Evolutionary conservation across 2,329 filamentous ascomycete genomes (phyloP), one percentile per base, ranked within the genome.

Genomic region (Cladosporium austrohemisphaericum): DNA sequence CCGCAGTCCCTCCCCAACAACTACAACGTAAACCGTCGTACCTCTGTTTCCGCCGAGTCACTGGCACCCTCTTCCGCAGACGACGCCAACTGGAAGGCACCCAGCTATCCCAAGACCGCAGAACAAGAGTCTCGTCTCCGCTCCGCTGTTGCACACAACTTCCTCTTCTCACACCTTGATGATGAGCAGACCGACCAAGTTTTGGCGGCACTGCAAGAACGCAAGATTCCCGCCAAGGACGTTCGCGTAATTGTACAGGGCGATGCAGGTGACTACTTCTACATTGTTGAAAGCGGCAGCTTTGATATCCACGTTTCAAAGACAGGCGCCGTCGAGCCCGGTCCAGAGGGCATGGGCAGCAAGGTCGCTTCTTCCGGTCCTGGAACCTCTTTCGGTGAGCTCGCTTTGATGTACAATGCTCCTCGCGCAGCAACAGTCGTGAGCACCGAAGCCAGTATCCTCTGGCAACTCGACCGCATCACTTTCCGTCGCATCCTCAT

Each of bases 381-480:
- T 3, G 93, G 93, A 41, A 91, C 91, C 53, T 95, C 90, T 3
- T 98, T 98, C 69, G 93, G 93, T 60, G 93, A 98, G 73, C 78
- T 98, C 50, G 93, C 93, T 10, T 77, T 98, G 62, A 97, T 98
- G 93, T 97, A 98, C 75, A 96, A 97, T 64, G 90, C 93, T 18
- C 93, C 93, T 20, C 88, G 93, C 64, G 93, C 93, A 33, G 93
- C 93, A 3, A 97, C 93, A 0, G 88, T 98, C 52, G 80, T 94
- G 53, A 95, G 88, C 23, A 83, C 85, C 10, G 88, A 94, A 61
- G 68, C 84, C 3, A 91, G 86, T 63, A 91, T 86, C 3, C 78
- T 98, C 8, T 98, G 93, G 93, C 90, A 90, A 16, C 77, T 98
- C 43, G 93, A 98, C 66, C 88, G 93, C 46, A 79, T 96, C 55